Base-by-base conservation (phyloP, 169 alveolate species). In the Toxoplasma gondii region DNA sequence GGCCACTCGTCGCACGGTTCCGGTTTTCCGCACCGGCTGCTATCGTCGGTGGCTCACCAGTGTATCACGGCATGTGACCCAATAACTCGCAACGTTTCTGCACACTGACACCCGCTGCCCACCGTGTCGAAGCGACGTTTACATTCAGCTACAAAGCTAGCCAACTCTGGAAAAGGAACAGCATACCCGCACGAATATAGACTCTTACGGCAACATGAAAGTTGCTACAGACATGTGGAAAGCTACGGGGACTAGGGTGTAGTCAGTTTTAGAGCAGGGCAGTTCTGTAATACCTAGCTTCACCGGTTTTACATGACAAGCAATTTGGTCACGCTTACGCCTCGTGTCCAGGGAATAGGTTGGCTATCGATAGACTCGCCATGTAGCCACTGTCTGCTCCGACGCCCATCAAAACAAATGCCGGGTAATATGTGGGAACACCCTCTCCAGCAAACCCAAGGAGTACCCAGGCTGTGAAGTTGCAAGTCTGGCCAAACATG, bases 321-420 rank as follows among this genome's bases (percentile, higher is more conserved):
- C 84, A 74, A 10, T 29, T 12, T 7, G 29, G 49, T 44, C 12
- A 12, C 27, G 49, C 45, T 74, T 74, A 74, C 84, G 41, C 84
- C 34, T 74, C 84, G 84, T 74, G 84, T n/a, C 84, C 84, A 44
- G 84, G 84, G 44, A 74, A 74, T 12, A 74, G 84, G 27, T 74
- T 74, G 0, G 84, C 49, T n/a, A 74, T 34, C 41, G 84, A 74
- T 0, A 74, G 84, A n/a, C 27, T n/a, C 22, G 84, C 84, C 84
- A 74, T 74, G 84, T 90, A 67, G 74, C 93, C 88, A 31, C 82
- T 90, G 53, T 90, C 93, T n/a, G 91, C 93, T 34, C 93, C 93
- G 88, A 69, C 7, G 43, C 93, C 93, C 83, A 90, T 90, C 44
- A 90, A n/a, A 38, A 90, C 74, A 54, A 90, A 90, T 10, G 93